Evolutionary conservation across 169 alveolate genomes (phyloP), one percentile per base, ranked within the genome.

Genomic region (Amoebophrya sp.): DNA sequence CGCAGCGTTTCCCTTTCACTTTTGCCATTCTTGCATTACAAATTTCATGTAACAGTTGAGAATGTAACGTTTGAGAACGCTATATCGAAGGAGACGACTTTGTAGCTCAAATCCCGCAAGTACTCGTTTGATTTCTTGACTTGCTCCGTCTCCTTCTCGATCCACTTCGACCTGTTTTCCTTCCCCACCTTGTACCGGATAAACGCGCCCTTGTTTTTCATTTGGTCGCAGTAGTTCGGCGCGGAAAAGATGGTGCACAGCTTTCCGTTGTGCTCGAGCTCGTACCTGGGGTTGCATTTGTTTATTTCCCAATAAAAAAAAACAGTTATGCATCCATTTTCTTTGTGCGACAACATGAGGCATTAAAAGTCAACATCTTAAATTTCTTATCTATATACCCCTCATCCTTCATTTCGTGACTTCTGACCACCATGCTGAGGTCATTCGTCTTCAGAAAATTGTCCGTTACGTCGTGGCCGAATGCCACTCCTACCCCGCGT

Each of bases 201-300:
- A 77, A 92, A 91, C 40, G 95, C 95, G 35, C 94, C 99, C 94
- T 99, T 98, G 96, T 99, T 99, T 77, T 99, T 99, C 99, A 98
- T 98, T 94, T 98, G 98, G 95, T 98, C 99, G 95, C 99, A 99
- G 94, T 99, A 99, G 94, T 99, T 99, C 12, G 99, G 99, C n/a
- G 99, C 99, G 90, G 99, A 96, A 96, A 99, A 99, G 66, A 99
- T 97, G 32, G 99, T 99, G 77, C 92, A 93, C 94, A 97, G 97
- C 93, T 97, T 96, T 14, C 99, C 99, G 77, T 96, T 97, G 94
- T 98, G 99, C 91, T 98, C 99, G 40, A 97, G 96, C 94, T 98
- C 99, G 94, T 98, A 77, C 32, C 32, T 29, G 89, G 3, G n/a
- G n/a, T n/a, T n/a, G n/a, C n/a, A n/a, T n/a, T n/a, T n/a, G n/a